Conservation (phyloP, 495 filamentous ascomycete genomes). For the Podospora pseudopauciseta region DNA sequence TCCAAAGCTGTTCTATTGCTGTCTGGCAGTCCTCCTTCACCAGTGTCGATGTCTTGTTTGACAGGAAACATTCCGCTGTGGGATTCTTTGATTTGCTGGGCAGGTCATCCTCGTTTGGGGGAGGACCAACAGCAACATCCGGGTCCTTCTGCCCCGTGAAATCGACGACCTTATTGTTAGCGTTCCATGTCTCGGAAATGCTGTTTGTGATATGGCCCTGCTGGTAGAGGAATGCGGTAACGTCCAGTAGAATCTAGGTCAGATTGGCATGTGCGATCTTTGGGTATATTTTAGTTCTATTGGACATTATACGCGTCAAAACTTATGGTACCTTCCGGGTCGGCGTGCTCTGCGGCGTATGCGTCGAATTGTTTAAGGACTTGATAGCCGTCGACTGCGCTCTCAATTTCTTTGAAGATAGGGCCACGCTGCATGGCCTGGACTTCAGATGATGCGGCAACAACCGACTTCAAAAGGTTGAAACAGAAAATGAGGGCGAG, state of each 20-base stretch:
- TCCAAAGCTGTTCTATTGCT: not conserved
- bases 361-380: not conserved
- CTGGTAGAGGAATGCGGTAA: not conserved
- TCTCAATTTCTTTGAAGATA: not conserved
- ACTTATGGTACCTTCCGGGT: not conserved
- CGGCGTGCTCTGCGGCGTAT: not conserved
- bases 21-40: not conserved
- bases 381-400: not conserved
- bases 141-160: not conserved
- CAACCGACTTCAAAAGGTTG: not conserved
- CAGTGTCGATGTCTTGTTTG: not conserved
- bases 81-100: not conserved
- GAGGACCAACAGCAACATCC: not conserved
- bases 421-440: not conserved
- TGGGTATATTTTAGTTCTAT: not conserved
- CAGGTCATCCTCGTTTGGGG: not conserved
- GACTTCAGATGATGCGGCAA: no score
- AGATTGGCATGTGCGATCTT: not conserved
- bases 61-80: not conserved
- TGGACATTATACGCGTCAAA: not conserved
- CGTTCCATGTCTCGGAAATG: not conserved
- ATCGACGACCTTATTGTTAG: not conserved
- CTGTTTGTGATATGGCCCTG: not conserved
- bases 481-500: not conserved
- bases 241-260: not conserved